Conservation (phyloP, 306 rosid species). For the Malus fusca region DNA sequence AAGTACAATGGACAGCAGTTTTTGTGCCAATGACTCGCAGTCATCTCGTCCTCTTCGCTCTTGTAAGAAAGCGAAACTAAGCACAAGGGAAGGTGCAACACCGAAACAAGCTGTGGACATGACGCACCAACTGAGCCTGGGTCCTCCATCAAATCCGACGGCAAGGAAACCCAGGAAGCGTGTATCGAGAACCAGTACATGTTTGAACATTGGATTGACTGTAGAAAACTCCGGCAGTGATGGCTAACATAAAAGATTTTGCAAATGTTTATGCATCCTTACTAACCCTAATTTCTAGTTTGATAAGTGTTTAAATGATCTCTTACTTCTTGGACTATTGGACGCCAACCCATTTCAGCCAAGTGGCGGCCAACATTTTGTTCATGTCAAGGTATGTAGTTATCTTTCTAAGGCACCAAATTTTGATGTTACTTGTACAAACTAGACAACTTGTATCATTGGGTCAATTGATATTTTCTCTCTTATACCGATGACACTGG, state of each 20-base stretch:
- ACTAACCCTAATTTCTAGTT: not conserved
- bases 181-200: conserved; percentile 28
- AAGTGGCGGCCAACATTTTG: not conserved
- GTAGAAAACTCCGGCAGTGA: conserved; percentile 39
- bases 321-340: not conserved
- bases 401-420: not conserved
- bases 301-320: not conserved
- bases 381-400: not conserved
- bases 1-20: conserved; percentile 13
- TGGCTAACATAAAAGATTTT: conserved; percentile 17
- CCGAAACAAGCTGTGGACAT: conserved; percentile 20
- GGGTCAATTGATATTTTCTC: not conserved
- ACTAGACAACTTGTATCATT: not conserved
- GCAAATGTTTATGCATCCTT: conserved; percentile 7
- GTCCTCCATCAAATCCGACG: conserved; percentile 24
- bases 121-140: conserved; percentile 37
- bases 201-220: conserved; percentile 29
- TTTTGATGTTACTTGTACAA: not conserved
- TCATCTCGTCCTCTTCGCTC: conserved; percentile 23
- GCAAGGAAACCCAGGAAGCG: conserved; percentile 47
- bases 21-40: conserved; percentile 19
- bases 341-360: not conserved
- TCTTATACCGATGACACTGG: not conserved
- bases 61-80: conserved; percentile 27
- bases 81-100: conserved; percentile 16